phyloP scores from a whole-genome alignment of 2,329 filamentous ascomycete species.

The Claviceps fusiformis region DNA sequence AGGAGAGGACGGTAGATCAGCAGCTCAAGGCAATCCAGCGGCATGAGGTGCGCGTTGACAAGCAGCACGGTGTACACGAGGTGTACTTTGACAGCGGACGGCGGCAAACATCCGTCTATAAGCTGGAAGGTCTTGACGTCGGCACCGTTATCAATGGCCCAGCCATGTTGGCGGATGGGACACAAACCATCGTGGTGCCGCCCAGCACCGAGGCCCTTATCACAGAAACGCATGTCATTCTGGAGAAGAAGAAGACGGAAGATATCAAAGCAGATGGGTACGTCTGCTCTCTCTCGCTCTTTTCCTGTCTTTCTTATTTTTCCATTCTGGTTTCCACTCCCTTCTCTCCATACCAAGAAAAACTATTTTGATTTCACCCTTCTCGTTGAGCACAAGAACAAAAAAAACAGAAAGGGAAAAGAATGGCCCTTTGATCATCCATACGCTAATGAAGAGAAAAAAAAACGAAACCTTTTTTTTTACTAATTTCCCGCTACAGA shows the following conservation, averaged over 20 bases:
- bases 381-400: not conserved
- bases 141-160: conserved; percentile 66
- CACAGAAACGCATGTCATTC: conserved; percentile 76
- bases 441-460: too few relatives aligned
- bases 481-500: not conserved
- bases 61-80: conserved; percentile 49
- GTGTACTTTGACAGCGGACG: conserved; percentile 81
- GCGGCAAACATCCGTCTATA: conserved; percentile 67
- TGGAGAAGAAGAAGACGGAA: conserved; percentile 55
- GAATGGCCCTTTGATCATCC: too few relatives aligned
- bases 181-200: conserved; percentile 83
- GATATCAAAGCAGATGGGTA: conserved; percentile 21
- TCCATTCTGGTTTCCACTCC: not conserved
- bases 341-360: not conserved
- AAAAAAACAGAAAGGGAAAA: too few relatives aligned
- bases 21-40: conserved; percentile 60
- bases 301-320: too few relatives aligned
- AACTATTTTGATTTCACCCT: not conserved
- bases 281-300: too few relatives aligned
- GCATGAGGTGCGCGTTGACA: conserved; percentile 40
- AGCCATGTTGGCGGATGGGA: conserved; percentile 74
- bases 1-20: conserved; percentile 71
- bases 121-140: conserved; percentile 57
- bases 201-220: conserved; percentile 64
- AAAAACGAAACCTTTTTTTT: not conserved